phyloP scores from a whole-genome alignment of 345 rosid genomes.

The Balakata baccata region DNA sequence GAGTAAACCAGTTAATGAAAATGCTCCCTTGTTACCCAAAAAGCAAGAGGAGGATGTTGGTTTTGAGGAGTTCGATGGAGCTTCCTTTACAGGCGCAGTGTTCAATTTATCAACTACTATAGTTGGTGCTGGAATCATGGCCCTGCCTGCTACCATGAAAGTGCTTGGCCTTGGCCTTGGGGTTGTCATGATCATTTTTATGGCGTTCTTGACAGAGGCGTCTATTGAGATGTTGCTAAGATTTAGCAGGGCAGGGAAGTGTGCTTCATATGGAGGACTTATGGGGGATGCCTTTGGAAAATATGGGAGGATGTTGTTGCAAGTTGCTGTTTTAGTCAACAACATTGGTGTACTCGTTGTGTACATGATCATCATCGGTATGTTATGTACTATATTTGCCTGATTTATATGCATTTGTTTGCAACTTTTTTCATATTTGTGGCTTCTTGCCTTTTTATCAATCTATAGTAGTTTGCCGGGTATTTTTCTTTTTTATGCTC shows the following conservation, averaged over 20 bases:
- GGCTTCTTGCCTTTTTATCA: not conserved
- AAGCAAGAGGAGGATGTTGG: conserved; percentile 42
- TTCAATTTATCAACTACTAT: conserved; percentile 81
- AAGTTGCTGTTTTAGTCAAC: conserved; percentile 64
- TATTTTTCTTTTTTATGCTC: not conserved
- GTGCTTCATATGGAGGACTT: conserved; percentile 65
- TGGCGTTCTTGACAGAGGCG: conserved; percentile 79
- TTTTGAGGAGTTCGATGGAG: conserved; percentile 73
- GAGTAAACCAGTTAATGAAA: conserved; percentile 41
- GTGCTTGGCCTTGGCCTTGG: conserved; percentile 76
- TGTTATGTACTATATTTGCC: not conserved
- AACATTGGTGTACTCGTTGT: conserved; percentile 87
- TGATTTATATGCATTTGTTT: not conserved
- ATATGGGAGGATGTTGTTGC: conserved; percentile 57
- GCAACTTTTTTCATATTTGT: not conserved
- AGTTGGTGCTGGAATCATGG: conserved; percentile 97
- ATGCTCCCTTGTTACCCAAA: conserved; percentile 54
- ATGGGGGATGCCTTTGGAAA: conserved; percentile 91
- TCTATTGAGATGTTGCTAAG: conserved; percentile 78
- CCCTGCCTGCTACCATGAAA: conserved; percentile 92
- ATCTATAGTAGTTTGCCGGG: not conserved
- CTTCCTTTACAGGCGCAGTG: conserved; percentile 85
- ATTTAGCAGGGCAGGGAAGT: conserved; percentile 67
- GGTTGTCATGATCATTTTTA: conserved; percentile 56
- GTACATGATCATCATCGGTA: conserved; percentile 96